phyloP scores from a whole-genome alignment of 352 stramenopile genomes.

The Pythium dissotocum region DNA sequence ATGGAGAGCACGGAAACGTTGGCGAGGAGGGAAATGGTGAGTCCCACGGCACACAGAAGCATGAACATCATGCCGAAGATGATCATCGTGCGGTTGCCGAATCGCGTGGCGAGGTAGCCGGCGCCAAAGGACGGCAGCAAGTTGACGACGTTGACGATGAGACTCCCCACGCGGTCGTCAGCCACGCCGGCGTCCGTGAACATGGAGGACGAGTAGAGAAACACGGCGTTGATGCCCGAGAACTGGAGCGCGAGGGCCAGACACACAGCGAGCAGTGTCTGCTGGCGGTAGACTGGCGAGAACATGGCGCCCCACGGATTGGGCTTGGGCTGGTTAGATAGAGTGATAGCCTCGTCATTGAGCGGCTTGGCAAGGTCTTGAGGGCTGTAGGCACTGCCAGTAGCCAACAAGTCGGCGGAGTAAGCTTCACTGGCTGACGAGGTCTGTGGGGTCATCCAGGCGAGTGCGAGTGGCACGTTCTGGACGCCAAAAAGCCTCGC shows the following conservation, averaged over 20 bases:
- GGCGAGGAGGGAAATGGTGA: constrained; percentile 39
- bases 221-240: constrained; percentile 68
- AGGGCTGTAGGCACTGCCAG: constrained; percentile 13
- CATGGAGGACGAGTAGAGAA: constrained; percentile 68
- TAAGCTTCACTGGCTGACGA: not conserved
- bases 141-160: constrained; percentile 61
- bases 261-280: constrained; percentile 49
- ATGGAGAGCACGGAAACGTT: constrained; percentile 41
- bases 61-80: constrained; percentile 49
- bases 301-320: constrained; percentile 21
- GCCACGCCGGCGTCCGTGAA: constrained; percentile 59
- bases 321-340: constrained; percentile 20
- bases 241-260: constrained; percentile 51
- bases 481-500: constrained; percentile 28
- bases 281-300: constrained; percentile 29
- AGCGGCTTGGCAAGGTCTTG: not conserved
- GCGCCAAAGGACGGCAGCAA: constrained; percentile 48
- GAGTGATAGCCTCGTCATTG: not conserved
- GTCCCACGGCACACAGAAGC: constrained; percentile 44
- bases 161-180: constrained; percentile 53
- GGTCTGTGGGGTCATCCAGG: constrained; percentile 19
- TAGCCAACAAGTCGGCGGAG: not conserved
- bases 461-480: constrained; percentile 29
- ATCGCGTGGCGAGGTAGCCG: constrained; percentile 35
- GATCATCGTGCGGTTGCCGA: constrained; percentile 56